phyloP scores from a whole-genome alignment of 768 basidiomycete genomes.

The Coprinopsis cinerea region DNA sequence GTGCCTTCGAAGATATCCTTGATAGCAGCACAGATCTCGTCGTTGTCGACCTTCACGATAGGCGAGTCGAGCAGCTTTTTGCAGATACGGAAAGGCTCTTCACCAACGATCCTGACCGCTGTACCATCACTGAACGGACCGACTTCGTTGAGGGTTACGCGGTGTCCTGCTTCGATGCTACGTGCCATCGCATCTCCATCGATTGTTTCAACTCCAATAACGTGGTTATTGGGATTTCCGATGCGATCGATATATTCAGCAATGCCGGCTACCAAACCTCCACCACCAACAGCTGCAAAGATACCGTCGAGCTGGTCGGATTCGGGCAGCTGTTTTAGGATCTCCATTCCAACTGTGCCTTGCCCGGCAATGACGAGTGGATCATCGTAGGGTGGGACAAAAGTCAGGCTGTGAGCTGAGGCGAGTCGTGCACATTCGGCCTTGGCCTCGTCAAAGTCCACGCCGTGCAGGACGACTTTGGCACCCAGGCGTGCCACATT shows the following conservation, averaged over 20 bases:
- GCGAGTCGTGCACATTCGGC: conserved; percentile 88
- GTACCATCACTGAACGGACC: conserved; percentile 98
- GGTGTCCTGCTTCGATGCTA: conserved; percentile 75
- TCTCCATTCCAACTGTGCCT: conserved; percentile 92
- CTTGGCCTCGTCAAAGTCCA: conserved; percentile 96
- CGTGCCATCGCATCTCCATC: conserved; percentile 93
- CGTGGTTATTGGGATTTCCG: conserved; percentile 73
- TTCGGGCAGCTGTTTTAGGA: conserved; percentile 80
- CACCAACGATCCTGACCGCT: conserved; percentile 92
- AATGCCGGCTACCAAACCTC: conserved; percentile 88
- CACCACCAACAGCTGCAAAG: conserved; percentile 91
- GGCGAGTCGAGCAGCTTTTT: conserved; percentile 73
- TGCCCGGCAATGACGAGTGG: conserved; percentile 97
- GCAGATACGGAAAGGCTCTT: conserved; percentile 92
- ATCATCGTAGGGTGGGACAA: conserved; percentile 97
- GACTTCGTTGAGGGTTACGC: conserved; percentile 81
- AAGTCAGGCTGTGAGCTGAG: conserved; percentile 65
- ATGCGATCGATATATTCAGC: conserved; percentile 90
- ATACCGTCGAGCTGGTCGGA: conserved; percentile 77
- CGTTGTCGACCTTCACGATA: conserved; percentile 85
- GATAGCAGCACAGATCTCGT: conserved; percentile 97
- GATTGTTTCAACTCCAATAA: conserved; percentile 89
- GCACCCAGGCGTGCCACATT: conserved; percentile 95
- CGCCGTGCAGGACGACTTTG: conserved; percentile 87
- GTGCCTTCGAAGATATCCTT: conserved; percentile 98